Evolutionary conservation across 192 early-diverging fungal species (phyloP).

Genomic region (Phlyctochytrium planicorne): DNA sequence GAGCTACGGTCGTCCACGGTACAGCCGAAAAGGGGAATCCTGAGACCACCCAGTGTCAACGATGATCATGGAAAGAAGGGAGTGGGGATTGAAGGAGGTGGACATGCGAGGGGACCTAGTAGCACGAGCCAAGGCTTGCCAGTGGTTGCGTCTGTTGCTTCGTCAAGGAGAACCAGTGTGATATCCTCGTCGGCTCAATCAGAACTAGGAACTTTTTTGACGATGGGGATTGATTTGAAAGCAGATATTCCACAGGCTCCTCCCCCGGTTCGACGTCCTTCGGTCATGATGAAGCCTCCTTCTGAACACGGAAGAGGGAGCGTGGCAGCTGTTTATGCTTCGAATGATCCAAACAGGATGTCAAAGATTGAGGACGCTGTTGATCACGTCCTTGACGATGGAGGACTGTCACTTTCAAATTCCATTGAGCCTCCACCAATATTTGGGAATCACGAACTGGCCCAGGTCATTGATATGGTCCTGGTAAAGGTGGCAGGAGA

Average conservation of each 20-base stretch:
- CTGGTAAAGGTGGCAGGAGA: slow-evolving; percentile 2
- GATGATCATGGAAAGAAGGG: too few relatives aligned
- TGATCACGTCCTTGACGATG: slow-evolving; percentile 6
- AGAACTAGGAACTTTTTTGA: slow-evolving; percentile 2
- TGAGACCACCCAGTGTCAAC: too few relatives aligned
- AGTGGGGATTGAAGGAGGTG: too few relatives aligned
- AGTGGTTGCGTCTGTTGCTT: neutral
- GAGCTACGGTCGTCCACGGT: too few relatives aligned
- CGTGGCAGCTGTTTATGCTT: neutral
- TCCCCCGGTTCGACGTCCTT: neutral
- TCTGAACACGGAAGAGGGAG: neutral
- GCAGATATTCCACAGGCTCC: neutral
- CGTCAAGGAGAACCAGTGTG: slow-evolving; percentile 5
- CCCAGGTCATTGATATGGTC: slow-evolving; percentile 13
- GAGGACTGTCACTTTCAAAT: neutral
- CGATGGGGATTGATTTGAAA: neutral
- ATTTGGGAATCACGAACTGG: slow-evolving; percentile 22
- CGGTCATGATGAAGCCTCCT: neutral
- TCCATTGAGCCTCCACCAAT: slow-evolving; percentile 10
- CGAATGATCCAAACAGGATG: neutral
- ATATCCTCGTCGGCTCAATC: neutral
- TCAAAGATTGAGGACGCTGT: neutral
- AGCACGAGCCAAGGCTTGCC: too few relatives aligned
- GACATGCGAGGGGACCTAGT: too few relatives aligned
- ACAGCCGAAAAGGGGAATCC: too few relatives aligned